phyloP scores from a whole-genome alignment of 2,329 filamentous ascomycete genomes.

The Penicillium glabrum region DNA sequence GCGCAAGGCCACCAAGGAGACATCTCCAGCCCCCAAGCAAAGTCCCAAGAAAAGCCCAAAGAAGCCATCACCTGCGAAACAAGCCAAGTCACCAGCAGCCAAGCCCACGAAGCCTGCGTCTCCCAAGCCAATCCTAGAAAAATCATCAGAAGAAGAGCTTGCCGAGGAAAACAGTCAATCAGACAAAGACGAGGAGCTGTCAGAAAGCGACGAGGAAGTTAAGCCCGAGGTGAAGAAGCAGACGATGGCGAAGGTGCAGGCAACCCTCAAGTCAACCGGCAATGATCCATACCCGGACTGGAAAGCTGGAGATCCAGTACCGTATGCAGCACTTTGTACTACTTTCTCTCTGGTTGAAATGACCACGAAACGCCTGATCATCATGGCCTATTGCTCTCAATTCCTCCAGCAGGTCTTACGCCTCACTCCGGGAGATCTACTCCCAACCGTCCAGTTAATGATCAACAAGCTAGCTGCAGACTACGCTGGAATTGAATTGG shows the following conservation, averaged over 20 bases:
- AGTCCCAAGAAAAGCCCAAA: slow-evolving; percentile 5
- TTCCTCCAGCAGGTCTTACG: slow-evolving; percentile 94
- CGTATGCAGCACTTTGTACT: slow-evolving; percentile 89
- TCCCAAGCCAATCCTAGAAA: background rate
- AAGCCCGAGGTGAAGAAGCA: slow-evolving; percentile 73
- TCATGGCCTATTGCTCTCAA: slow-evolving; percentile 82
- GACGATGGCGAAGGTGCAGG: slow-evolving; percentile 76
- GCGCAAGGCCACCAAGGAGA: slow-evolving; percentile 37
- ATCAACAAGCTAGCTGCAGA: slow-evolving; percentile 97
- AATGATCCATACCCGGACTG: slow-evolving; percentile 94
- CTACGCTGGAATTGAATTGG: slow-evolving; percentile 92
- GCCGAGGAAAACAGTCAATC: slow-evolving; percentile 47
- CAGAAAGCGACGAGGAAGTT: slow-evolving; percentile 57
- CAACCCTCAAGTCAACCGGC: slow-evolving; percentile 64
- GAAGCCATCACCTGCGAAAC: slow-evolving; percentile 21
- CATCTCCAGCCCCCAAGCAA: slow-evolving; percentile 18
- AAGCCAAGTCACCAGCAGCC: background rate
- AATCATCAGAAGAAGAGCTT: background rate
- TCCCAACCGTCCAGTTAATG: slow-evolving; percentile 90
- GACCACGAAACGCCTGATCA: slow-evolving; percentile 87
- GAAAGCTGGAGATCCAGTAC: slow-evolving; percentile 83
- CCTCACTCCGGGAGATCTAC: slow-evolving; percentile 81
- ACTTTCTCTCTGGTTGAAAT: slow-evolving; percentile 95
- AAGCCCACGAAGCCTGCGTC: background rate
- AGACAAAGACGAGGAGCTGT: slow-evolving; percentile 36